A percentile compares a stretch with the other conserved stretches of the same genome.
phyloP scores from a whole-genome alignment of 75 land plant species.

The Selaginella moellendorffii region DNA sequence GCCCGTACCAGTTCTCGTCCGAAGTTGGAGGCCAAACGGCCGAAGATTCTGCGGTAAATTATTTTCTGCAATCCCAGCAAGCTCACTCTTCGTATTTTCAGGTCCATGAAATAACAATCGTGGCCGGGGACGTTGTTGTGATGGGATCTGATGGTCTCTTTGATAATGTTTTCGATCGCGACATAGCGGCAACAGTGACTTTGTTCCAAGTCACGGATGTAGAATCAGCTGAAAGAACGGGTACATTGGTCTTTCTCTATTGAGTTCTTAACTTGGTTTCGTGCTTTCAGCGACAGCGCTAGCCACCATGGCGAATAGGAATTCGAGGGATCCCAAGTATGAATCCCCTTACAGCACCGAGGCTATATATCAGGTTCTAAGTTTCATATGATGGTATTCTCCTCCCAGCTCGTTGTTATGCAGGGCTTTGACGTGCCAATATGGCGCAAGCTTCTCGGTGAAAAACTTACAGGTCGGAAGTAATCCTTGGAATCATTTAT shows the following conservation, averaged over 20 bases:
- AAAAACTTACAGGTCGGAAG: constrained; percentile 59
- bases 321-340: constrained; percentile 52
- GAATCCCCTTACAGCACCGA: constrained; percentile 82
- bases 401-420: neutral
- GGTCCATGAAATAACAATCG: constrained; percentile 48
- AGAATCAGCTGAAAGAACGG: constrained; percentile 46
- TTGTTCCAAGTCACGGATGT: constrained; percentile 15
- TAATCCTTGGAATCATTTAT: neutral
- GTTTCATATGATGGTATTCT: neutral
- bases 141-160: constrained; percentile 98
- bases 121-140: constrained; percentile 60
- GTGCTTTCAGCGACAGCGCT: constrained; percentile 79
- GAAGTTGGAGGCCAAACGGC: constrained; percentile 66
- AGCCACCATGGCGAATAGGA: constrained; percentile 56
- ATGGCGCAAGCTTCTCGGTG: constrained; percentile 71
- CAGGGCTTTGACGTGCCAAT: constrained; percentile 76
- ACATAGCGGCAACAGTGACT: constrained; percentile 41
- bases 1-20: constrained; percentile 90
- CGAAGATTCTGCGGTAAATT: constrained; percentile 77
- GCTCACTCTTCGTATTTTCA: constrained; percentile 12
- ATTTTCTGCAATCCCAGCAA: no score
- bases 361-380: constrained; percentile 69
- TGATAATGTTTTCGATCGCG: constrained; percentile 84
- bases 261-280: no score
- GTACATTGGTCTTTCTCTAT: constrained; percentile 30